Evolutionary conservation across 2,329 filamentous ascomycete species (phyloP), one percentile per base, ranked within the genome.

Genomic region (Fusarium sp.): DNA sequence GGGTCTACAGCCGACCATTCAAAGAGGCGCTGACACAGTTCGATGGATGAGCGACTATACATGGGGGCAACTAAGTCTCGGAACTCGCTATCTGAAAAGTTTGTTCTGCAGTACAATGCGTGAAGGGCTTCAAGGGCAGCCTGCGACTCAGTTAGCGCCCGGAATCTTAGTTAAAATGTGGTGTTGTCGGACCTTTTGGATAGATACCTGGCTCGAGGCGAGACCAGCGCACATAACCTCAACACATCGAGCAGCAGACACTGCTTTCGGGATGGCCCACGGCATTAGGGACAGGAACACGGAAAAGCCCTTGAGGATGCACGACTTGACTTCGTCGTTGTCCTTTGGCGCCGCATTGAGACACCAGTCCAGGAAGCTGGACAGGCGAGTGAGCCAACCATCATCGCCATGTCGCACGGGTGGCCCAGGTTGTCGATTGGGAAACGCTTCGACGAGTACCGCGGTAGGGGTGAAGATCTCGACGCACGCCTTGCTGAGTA

Each of bases 381-480:
- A 92, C 62, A 97, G 88, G 77, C 96, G 92, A 64, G 89, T 87
- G 35, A 98, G 87, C 97, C 97, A 99, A 20, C 97, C 97, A 75
- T 98, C 94, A 45, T 92, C 87, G 16, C 93, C 95, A 80, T 86
- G 93, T 43, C 96, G 92, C 65, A 97, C 90, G 62, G 92, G 89
- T 29, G 92, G 87, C 56, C 88, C 90, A 43, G 89, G 82, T 73
- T 94, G 92, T 76, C 95, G 88, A 77, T 92, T 92, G 13, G 94
- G 92, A 78, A 95, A 94, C 27, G 93, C 88, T 73, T 97, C 93
- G 71, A 90, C 84, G 65, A 98, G 90, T 22, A 98, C 92, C 2
- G 87, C 85, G 27, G 90, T 87, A 2, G 97, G 95, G 0, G 95
- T 97, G 82, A 98, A 97, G 71, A 98, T 95, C 82, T 98, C 97